Percentiles rank a stretch among this genome's conserved stretches.
Evolutionary conservation across 768 basidiomycete species (phyloP).

Genomic region (Kwoniella sp.): DNA sequence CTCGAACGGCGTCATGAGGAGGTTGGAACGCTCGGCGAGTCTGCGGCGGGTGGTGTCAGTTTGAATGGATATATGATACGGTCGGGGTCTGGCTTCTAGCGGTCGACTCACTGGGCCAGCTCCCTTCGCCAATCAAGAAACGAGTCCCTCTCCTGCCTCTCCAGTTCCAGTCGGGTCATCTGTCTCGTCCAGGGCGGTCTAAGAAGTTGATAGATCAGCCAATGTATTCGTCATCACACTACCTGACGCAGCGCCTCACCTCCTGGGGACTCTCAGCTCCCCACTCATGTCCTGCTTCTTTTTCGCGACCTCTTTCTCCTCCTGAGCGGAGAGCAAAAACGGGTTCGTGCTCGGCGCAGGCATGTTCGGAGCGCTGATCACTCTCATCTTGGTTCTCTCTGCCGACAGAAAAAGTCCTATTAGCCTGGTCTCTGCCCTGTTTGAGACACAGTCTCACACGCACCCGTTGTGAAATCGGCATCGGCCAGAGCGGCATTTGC

Average conservation of each 20-base stretch:
- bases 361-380: conserved; percentile 54
- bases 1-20: conserved; percentile 94
- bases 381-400: conserved; percentile 58
- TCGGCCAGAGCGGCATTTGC: conserved; percentile 93
- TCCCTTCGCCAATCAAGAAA: conserved; percentile 93
- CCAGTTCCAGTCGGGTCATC: conserved; percentile 76
- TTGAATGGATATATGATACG: background rate
- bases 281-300: conserved; percentile 75
- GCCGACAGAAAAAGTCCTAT: background rate
- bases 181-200: conserved; percentile 83
- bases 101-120: conserved; percentile 78
- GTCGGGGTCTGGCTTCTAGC: no score
- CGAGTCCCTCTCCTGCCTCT: conserved; percentile 82
- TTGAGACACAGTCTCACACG: conserved; percentile 29
- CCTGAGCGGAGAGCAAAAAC: conserved; percentile 76
- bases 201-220: background rate
- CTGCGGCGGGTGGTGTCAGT: no score
- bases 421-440: background rate
- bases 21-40: conserved; percentile 79
- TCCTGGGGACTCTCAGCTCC: conserved; percentile 79
- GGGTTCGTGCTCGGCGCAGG: conserved; percentile 67
- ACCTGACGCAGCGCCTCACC: conserved; percentile 31
- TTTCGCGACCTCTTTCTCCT: conserved; percentile 73
- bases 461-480: conserved; percentile 93
- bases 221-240: background rate